Conservation (phyloP, 345 rosid species). For the Limnanthes douglasii region DNA sequence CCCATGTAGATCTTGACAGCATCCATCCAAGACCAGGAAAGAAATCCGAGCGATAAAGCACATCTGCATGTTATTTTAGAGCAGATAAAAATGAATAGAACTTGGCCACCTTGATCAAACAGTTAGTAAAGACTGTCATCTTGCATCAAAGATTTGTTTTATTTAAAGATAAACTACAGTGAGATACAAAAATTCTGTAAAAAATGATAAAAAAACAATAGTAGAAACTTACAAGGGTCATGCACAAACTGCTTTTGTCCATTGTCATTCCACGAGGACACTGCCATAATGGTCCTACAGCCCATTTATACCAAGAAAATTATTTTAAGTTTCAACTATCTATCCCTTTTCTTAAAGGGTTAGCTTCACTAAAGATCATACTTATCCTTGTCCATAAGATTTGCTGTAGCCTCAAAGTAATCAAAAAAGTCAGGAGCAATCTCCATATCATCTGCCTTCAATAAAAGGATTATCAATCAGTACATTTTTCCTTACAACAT, state of each 20-base stretch:
- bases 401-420: conserved; percentile 91
- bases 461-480: conserved; percentile 12
- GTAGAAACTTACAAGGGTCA: conserved; percentile 60
- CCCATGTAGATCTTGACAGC: conserved; percentile 76
- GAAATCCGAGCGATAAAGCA: conserved; percentile 89
- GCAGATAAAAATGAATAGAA: conserved; percentile 8
- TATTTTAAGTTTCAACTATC: conserved; percentile 4
- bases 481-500: conserved; percentile 1
- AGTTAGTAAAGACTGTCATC: background rate
- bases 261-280: conserved; percentile 99
- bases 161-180: conserved; percentile 6
- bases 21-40: conserved; percentile 99
- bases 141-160: too few relatives aligned
- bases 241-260: conserved; percentile 97
- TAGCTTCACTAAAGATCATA: conserved; percentile 20
- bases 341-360: background rate
- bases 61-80: conserved; percentile 37
- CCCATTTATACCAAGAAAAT: conserved; percentile 8
- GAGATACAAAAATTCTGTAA: conserved; percentile 1
- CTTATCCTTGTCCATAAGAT: conserved; percentile 87
- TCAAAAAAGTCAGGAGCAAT: conserved; percentile 92
- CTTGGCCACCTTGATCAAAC: too few relatives aligned
- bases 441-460: conserved; percentile 93
- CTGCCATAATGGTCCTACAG: conserved; percentile 92
- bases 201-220: conserved; percentile 4